Base-by-base conservation (phyloP, 2,329 filamentous ascomycete species). In the Colletotrichum eleusines region DNA sequence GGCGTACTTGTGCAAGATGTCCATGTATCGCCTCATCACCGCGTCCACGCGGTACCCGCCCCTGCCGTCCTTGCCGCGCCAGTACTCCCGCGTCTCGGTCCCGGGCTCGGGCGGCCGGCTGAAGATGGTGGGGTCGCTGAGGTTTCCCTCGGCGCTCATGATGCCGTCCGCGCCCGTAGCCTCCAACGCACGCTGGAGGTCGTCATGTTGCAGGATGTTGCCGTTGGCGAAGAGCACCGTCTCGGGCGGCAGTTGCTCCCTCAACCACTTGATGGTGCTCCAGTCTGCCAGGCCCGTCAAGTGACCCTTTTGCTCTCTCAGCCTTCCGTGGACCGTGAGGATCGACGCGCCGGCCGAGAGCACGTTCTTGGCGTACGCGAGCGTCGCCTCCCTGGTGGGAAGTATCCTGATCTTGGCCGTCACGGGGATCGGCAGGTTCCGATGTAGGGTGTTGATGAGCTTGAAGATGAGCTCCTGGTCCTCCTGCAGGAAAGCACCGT, bases 221-320 rank as follows among this genome's bases (percentile, higher is more conserved):
- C 96, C 96, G 80, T 99, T 99, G 4, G 96, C 96, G 78, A 99
- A 98, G 3, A 99, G 89, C 31, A 99, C 96, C 9, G 94, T 97
- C 58, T 98, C 94, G 1, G 87, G 83, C 0, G 95, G 95, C 38
- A 99, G 82, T 72, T 91, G 92, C 14, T 97, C 93, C 59, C 96
- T 87, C 74, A 99, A 81, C 77, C 93, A 95, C 5, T 91, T 88
- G 67, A 99, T 91, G 77, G 92, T 89, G n/a, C 83, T 84, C 96
- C 96, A 99, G 81, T 99, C 94, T 5, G 96, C 96, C 44, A 98
- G 76, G 0, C 96, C 96, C 0, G 96, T 99, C 77, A 97, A 88
- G 78, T 99, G 96, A 0, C 96, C 95, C 83, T 99, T 99, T 80
- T 98, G 95, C 77, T 98, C 94, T 73, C 96, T 86, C 73, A 89